These are phyloP conservation scores for Phascolomyces articulosus DNA, from an alignment of 371 early-diverging fungal genomes.

Conservation along the genomic window DNA sequence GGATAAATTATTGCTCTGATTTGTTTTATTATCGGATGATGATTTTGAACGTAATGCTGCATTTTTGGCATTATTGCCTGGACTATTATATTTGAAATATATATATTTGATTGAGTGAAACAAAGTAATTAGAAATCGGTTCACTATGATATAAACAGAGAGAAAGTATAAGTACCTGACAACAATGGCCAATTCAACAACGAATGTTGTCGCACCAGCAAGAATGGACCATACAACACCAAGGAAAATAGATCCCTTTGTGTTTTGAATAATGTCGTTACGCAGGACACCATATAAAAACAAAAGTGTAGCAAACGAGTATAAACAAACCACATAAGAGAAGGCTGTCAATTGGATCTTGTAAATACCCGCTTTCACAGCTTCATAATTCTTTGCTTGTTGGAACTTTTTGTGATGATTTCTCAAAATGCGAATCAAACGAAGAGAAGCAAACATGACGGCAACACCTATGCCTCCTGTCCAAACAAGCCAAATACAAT, in stretches of 20 bases:
- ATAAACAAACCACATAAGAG: not conserved
- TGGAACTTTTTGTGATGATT: not conserved
- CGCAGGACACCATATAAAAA: not conserved
- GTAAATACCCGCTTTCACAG: not conserved
- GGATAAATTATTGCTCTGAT: not conserved
- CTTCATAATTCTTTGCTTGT: not conserved
- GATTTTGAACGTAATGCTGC: not conserved
- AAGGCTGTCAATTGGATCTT: not conserved
- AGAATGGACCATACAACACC: not conserved
- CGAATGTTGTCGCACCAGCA: not conserved
- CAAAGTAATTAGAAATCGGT: too few species aligned
- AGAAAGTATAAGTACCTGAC: not conserved
- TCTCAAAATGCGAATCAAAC: not conserved
- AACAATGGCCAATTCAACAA: not conserved
- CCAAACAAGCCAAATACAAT: not conserved
- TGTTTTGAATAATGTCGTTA: not conserved
- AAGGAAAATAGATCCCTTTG: not conserved
- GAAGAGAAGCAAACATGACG: not conserved
- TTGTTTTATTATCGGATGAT: constrained; percentile 1
- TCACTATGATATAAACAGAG: too few species aligned
- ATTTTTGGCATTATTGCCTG: not conserved
- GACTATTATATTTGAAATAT: not conserved
- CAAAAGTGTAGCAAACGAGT: not conserved
- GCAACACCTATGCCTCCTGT: not conserved
- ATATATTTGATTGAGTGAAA: too few species aligned